Evolutionary conservation across 495 filamentous ascomycete genomes (phyloP).

Genomic region (Xylaria castorea): DNA sequence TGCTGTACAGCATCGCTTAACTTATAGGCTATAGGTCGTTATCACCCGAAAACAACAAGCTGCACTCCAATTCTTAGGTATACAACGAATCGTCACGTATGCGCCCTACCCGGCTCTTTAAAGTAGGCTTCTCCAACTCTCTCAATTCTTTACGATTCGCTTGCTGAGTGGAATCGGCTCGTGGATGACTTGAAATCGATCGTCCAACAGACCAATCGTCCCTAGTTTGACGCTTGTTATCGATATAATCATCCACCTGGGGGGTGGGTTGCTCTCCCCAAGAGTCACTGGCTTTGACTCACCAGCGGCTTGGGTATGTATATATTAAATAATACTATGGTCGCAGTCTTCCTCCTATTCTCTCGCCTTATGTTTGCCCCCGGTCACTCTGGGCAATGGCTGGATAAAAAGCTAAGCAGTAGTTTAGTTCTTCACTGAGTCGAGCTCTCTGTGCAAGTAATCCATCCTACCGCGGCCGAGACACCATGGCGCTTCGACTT

Average conservation of each 20-base stretch:
- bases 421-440: not conserved
- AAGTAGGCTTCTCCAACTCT: not conserved
- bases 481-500: conserved; percentile 36
- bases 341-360: not conserved
- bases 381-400: not conserved
- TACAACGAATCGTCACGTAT: not conserved
- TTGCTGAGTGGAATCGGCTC: not conserved
- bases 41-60: conserved; percentile 8
- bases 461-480: not conserved
- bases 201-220: not conserved
- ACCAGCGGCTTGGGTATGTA: conserved; percentile 10
- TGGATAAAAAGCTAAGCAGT: conserved; percentile 1
- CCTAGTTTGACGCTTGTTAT: not conserved
- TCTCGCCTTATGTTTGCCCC: not conserved
- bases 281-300: conserved; percentile 23
- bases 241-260: not conserved
- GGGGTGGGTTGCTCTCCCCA: not conserved
- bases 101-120: conserved; percentile 1
- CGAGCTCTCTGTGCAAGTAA: not conserved
- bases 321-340: not conserved
- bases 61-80: not conserved
- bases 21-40: conserved; percentile 10
- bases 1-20: conserved; percentile 9
- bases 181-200: not conserved
- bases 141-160: not conserved